Conservation (phyloP, 148 eudicot species). For the Chenopodium formosanum region DNA sequence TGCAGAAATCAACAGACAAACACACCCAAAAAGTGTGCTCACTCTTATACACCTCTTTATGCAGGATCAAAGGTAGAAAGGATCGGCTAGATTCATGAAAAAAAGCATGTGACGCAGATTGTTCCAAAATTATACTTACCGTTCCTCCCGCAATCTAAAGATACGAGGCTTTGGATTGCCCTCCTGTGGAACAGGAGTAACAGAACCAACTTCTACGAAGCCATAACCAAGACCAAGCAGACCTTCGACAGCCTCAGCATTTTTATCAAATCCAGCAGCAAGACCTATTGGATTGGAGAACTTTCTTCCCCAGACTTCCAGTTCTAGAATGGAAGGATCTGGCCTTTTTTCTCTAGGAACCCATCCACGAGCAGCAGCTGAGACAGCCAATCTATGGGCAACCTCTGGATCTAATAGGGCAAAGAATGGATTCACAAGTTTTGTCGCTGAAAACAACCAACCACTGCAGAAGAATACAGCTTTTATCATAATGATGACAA, state of each 20-base stretch:
- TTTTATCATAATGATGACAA: neutral
- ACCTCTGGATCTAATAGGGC: conserved; percentile 91
- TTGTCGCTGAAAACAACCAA: conserved; percentile 94
- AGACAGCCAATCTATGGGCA: conserved; percentile 77
- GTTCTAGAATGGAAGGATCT: conserved; percentile 72
- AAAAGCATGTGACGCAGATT: conserved; percentile 2
- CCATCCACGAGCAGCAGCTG: conserved; percentile 99
- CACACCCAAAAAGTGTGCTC: neutral
- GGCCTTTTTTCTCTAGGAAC: conserved; percentile 94
- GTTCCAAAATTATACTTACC: conserved; percentile 58
- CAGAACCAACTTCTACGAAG: conserved; percentile 96
- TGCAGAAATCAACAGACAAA: neutral
- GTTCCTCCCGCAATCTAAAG: conserved; percentile 78
- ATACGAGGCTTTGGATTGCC: conserved; percentile 98
- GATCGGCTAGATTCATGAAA: neutral
- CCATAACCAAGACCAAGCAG: conserved; percentile 96
- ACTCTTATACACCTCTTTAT: neutral
- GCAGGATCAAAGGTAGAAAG: neutral
- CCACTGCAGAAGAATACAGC: conserved; percentile 62
- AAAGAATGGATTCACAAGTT: conserved; percentile 93
- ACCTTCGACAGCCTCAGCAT: conserved; percentile 99
- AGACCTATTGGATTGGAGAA: conserved; percentile 95
- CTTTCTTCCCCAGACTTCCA: conserved; percentile 96
- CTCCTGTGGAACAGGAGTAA: conserved; percentile 94
- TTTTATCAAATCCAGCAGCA: conserved; percentile 99